phyloP scores from a whole-genome alignment of 257 asterid genomes.

The Salvia splendens region DNA sequence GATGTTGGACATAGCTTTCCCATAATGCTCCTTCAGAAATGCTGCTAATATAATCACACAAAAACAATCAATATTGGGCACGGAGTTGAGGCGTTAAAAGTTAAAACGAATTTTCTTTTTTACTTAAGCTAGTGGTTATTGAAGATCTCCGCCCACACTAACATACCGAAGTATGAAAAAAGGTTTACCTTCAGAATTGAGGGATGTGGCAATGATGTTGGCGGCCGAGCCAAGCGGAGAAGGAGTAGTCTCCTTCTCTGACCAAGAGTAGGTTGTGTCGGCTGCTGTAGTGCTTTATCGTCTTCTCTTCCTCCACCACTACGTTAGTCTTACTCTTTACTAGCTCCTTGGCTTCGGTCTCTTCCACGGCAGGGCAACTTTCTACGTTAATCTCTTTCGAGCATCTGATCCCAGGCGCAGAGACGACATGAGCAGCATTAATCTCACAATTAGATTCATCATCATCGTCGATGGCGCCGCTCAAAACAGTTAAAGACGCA shows the following conservation, averaged over 20 bases:
- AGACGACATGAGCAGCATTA: background rate
- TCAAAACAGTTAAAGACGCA: no score
- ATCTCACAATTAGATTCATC: no score
- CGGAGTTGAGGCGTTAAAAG: no score
- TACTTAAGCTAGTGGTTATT: no score
- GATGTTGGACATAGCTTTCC: conserved; percentile 41
- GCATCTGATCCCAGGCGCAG: background rate
- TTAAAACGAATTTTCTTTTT: no score
- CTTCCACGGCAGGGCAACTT: no score
- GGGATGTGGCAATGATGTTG: background rate
- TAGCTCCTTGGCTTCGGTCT: background rate
- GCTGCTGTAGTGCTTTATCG: conserved; percentile 31
- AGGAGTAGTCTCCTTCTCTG: conserved; percentile 44
- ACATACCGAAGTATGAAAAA: no score
- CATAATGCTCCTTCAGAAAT: conserved; percentile 32
- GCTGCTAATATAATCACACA: background rate
- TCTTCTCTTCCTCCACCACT: no score
- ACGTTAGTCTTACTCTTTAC: background rate
- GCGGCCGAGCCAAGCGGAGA: background rate
- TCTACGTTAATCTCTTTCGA: background rate
- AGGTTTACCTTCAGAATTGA: background rate
- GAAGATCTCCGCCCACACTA: no score
- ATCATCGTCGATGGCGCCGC: no score
- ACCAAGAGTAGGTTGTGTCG: conserved; percentile 41
- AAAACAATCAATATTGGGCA: no score